Percentiles rank a stretch among this genome's conserved stretches.
phyloP scores from a whole-genome alignment of 2,329 filamentous ascomycete species.

The Talaromyces sp. region DNA sequence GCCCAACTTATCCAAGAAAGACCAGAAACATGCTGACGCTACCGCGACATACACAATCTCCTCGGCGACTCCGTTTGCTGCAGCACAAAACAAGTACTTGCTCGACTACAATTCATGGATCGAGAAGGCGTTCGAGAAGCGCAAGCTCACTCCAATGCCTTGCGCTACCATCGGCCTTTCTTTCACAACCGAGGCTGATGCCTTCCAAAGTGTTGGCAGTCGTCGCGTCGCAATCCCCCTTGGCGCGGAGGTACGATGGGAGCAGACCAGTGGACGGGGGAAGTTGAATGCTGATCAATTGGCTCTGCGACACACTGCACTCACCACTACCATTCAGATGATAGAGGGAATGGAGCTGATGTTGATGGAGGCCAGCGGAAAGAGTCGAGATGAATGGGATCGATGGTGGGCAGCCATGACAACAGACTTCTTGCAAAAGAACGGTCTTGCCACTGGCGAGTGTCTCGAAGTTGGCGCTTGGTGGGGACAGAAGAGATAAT shows the following conservation, averaged over 20 bases:
- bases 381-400: conserved; percentile 89
- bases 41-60: conserved; percentile 80
- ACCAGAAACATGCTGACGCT: conserved; percentile 58
- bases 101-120: conserved; percentile 82
- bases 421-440: conserved; percentile 72
- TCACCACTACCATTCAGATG: conserved; percentile 74
- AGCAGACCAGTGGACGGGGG: conserved; percentile 57
- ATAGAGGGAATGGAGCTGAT: conserved; percentile 81
- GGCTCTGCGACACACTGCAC: conserved; percentile 71
- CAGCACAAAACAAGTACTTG: conserved; percentile 74
- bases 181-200: conserved; percentile 73
- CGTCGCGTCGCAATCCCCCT: conserved; percentile 82
- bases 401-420: conserved; percentile 85
- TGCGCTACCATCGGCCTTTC: conserved; percentile 72
- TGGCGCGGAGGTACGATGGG: conserved; percentile 73
- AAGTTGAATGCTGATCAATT: conserved; percentile 62
- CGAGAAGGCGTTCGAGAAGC: conserved; percentile 65
- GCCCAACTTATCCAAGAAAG: conserved; percentile 53
- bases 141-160: conserved; percentile 66
- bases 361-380: conserved; percentile 73
- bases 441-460: conserved; percentile 74
- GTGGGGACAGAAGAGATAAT: conserved; percentile 56
- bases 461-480: conserved; percentile 66
- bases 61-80: conserved; percentile 73
- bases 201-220: conserved; percentile 62